Evolutionary conservation across 495 filamentous ascomycete genomes (phyloP), one percentile per base, ranked within the genome.

Genomic region (Annulohypoxylon moriforme): DNA sequence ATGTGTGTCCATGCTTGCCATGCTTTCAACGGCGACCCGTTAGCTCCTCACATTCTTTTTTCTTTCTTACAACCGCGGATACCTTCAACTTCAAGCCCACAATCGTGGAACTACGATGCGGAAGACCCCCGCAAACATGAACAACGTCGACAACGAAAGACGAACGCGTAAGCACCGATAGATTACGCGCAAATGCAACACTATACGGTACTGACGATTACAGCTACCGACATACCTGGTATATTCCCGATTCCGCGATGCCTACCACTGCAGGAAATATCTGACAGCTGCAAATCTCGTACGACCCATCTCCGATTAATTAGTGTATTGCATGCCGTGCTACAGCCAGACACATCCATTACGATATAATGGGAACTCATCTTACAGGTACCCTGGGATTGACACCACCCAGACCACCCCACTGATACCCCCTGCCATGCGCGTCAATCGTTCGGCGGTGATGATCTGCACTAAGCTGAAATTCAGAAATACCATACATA

Each of bases 211-310:
- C 40, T 20, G 18, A 8, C 14, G 40, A 44, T 44, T 9, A 44
- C 40, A 44, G 40, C 36, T 40, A 9, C n/a, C 40, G 16, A 44
- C 40, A 18, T 44, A 44, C 40, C 40, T 44, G 40, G 40, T 44
- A 44, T 44, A 44, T 44, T 47, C 4, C 58, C 40, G 20, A 31
- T 10, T 42, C 24, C 40, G 33, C 55, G 33, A 40, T 40, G 27
- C 33, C 13, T 16, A 29, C 18, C 33, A 29, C 34, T 60, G 49
- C 27, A 67, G 34, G 52, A 34, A 56, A 65, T 66, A 69, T 73
- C 60, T 73, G 66, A 66, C 71, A 73, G 56, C 71, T 69, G 67
- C 71, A 69, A 69, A 69, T 69, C 71, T 73, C 61, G 71, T 73
- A 69, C 71, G 38, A 73, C 71, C 42, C 47, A 18, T 56, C 42